Base-by-base conservation (phyloP, 805 yeast genomes). In the Ogataea neopini region DNA sequence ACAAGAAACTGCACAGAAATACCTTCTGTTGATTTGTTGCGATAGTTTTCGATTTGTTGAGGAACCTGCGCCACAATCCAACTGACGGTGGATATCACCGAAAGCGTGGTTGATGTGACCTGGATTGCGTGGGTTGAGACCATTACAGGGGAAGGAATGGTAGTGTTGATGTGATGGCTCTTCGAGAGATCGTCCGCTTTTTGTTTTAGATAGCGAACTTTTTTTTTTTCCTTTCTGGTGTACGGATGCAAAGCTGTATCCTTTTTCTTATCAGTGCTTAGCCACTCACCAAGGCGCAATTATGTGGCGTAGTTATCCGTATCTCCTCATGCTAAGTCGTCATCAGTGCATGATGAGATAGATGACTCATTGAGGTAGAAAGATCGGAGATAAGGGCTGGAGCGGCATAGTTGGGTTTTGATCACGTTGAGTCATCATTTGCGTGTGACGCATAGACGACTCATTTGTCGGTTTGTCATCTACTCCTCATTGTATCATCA, bases 1-100 rank as follows among this genome's bases (percentile, higher is more conserved):
- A 61, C 25, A 14, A 69, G 50, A 43, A 68, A 64, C 17, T 51
- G 53, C 1, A 57, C 58, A 4, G 71, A 64, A 15, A 69, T 54
- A 0, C 70, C 71, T 8, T 59, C 61, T 3, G 64, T 64, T 8
- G 64, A 56, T 43, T 69, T 67, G 15, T 53, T 51, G 28, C 49
- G 43, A 48, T 65, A 67, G 47, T 67, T 68, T 40, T 63, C 59
- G 32, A 53, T 53, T 42, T 65, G 69, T 47, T 69, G 73, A 11
- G 73, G 73, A 3, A 68, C 39, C 38, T 65, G 66, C 2, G 73
- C 72, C 23, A 67, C 47, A 11, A 68, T 52, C 73, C 73, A 69
- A 32, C 63, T 60, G 8, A 60, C 44, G 6, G 69, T 61, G 3
- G 73, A 68, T 0, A 57, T 25, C 19, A 57, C 45, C n/a, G 67